A percentile compares a stretch with the other conserved stretches of the same genome.
These are phyloP conservation scores for Phytophthora hybrid DNA, from an alignment of 352 stramenopile species.

Conservation along the genomic window DNA sequence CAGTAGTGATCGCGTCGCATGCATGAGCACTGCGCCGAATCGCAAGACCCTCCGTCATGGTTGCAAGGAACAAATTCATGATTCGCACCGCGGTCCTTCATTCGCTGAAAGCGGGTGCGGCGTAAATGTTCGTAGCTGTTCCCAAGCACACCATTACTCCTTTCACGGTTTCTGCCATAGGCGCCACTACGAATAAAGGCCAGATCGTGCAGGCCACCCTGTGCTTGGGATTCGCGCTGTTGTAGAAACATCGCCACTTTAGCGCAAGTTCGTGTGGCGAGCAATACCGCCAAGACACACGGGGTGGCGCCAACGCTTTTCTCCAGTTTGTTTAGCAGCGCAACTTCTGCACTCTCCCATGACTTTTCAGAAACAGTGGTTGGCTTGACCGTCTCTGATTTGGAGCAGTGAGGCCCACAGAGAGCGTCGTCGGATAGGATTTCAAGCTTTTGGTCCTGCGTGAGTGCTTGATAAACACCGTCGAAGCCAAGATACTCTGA, in stretches of 20 bases:
- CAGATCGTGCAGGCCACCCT: constrained; percentile 26
- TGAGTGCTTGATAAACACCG: constrained; percentile 54
- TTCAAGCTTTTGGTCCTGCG: constrained; percentile 31
- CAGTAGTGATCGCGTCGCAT: constrained; percentile 89
- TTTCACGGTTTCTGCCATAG: constrained; percentile 34
- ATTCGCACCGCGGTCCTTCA: constrained; percentile 84
- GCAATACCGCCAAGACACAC: constrained; percentile 51
- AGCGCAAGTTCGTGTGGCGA: constrained; percentile 54
- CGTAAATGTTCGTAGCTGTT: constrained; percentile 77
- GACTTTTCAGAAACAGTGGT: constrained; percentile 1
- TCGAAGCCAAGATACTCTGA: constrained; percentile 73
- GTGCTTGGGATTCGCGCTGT: constrained; percentile 10
- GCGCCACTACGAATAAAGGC: constrained; percentile 23
- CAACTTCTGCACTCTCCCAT: constrained; percentile 55
- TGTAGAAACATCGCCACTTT: constrained; percentile 43
- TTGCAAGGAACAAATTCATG: constrained; percentile 79
- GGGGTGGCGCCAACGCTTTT: constrained; percentile 46
- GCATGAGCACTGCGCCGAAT: constrained; percentile 73
- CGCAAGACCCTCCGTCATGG: constrained; percentile 62
- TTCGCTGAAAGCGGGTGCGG: constrained; percentile 76
- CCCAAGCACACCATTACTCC: constrained; percentile 47
- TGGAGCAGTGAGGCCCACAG: constrained; percentile 43
- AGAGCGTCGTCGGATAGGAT: constrained; percentile 35
- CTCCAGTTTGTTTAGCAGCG: constrained; percentile 54
- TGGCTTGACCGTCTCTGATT: background rate